These are phyloP conservation scores for Suillus placidus DNA, from an alignment of 768 basidiomycete genomes.

Conservation along the genomic window DNA sequence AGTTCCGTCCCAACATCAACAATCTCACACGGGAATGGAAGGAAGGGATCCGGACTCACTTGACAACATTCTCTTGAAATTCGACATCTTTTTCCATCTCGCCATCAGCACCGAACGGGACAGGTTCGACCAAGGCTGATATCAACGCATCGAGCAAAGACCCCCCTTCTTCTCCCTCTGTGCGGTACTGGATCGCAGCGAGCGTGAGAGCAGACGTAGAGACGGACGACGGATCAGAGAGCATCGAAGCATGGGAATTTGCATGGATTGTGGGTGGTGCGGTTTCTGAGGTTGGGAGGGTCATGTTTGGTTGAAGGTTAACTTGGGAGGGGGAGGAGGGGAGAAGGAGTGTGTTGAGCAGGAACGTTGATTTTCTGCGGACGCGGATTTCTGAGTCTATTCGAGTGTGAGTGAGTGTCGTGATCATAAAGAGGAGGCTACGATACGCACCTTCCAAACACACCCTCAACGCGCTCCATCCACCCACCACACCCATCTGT, in stretches of 20 bases:
- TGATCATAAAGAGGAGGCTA: background rate
- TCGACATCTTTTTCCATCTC: conserved; percentile 61
- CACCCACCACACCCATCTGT: conserved; percentile 50
- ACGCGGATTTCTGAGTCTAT: too few relatives aligned
- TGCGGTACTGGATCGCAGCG: conserved; percentile 42
- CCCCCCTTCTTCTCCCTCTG: conserved; percentile 7
- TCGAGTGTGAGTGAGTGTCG: too few relatives aligned
- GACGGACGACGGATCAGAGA: conserved; percentile 52
- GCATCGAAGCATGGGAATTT: conserved; percentile 74
- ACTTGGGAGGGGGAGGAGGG: background rate
- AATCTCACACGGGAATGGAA: background rate
- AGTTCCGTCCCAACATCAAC: background rate
- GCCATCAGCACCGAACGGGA: conserved; percentile 70
- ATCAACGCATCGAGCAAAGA: conserved; percentile 54
- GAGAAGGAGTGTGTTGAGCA: background rate
- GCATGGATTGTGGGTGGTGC: conserved; percentile 50
- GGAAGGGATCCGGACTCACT: conserved; percentile 38
- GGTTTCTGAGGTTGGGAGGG: conserved; percentile 25
- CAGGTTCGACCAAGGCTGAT: conserved; percentile 52
- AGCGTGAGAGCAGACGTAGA: conserved; percentile 54
- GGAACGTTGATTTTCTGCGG: too few relatives aligned
- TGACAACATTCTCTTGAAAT: conserved; percentile 65
- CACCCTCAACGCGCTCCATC: conserved; percentile 64
- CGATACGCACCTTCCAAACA: conserved; percentile 54
- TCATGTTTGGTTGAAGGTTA: conserved; percentile 14